Conservation (phyloP, 495 filamentous ascomycete species). For the Neurospora sp. region DNA sequence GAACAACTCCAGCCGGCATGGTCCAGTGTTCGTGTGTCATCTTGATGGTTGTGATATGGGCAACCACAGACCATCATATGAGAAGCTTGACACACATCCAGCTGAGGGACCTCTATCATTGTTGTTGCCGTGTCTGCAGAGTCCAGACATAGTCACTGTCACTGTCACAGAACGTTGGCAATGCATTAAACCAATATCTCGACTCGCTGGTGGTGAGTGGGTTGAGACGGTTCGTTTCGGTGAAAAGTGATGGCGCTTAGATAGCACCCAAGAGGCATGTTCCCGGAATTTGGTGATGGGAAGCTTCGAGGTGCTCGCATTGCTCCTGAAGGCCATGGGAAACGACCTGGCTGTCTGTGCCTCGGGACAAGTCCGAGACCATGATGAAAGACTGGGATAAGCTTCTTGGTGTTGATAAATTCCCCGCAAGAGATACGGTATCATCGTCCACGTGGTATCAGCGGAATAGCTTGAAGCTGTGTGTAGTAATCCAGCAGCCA, state of each 20-base stretch:
- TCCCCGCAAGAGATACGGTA: not conserved
- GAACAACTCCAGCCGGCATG: not conserved
- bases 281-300: not conserved
- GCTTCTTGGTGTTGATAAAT: not conserved
- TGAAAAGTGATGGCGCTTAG: not conserved
- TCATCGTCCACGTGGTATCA: not conserved
- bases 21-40: not conserved
- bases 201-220: not conserved
- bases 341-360: not conserved
- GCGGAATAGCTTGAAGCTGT: not conserved
- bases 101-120: not conserved
- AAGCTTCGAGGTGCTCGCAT: not conserved
- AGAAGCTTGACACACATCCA: not conserved
- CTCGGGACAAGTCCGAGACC: not conserved
- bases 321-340: not conserved
- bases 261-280: not conserved
- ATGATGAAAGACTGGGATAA: not conserved
- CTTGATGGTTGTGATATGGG: not conserved
- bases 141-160: constrained; percentile 13
- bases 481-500: not conserved
- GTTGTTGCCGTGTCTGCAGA: not conserved
- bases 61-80: not conserved
- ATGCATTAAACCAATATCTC: constrained; percentile 9
- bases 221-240: not conserved
- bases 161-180: constrained; percentile 8